A percentile compares a stretch with the other conserved stretches of the same genome.
Conservation (phyloP, 306 rosid species). For the Glycyrrhiza uralensis region DNA sequence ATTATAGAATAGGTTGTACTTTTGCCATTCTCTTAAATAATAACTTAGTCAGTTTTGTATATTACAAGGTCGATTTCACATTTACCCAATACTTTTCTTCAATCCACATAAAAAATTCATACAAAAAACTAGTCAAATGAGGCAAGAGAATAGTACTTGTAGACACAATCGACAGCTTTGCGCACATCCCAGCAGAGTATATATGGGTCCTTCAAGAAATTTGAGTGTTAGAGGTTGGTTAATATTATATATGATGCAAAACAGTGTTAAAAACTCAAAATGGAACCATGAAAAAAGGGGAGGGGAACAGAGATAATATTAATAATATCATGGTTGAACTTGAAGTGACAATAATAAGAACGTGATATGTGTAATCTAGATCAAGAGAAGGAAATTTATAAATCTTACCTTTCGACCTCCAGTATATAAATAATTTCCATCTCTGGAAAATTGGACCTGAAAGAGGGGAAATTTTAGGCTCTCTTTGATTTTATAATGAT, state of each 20-base stretch:
- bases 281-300: not conserved
- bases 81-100: not conserved
- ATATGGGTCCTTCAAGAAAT: conserved; percentile 81
- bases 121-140: not conserved
- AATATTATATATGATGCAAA: conserved; percentile 11
- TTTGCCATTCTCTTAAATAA: conserved; percentile 6
- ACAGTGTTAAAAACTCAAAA: conserved; percentile 3
- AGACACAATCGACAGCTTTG: conserved; percentile 85
- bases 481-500: conserved; percentile 17
- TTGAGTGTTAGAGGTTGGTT: conserved; percentile 20
- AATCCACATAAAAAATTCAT: conserved; percentile 8
- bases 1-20: not conserved
- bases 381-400: not conserved
- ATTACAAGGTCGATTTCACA: not conserved
- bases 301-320: not conserved
- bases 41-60: not conserved
- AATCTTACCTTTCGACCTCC: conserved; percentile 86
- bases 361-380: not conserved
- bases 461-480: conserved; percentile 24
- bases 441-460: conserved; percentile 91
- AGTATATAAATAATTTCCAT: conserved; percentile 88
- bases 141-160: conserved; percentile 53
- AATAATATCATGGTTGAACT: not conserved
- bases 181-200: conserved; percentile 97
- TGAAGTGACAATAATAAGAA: not conserved